Evolutionary conservation across 2,329 filamentous ascomycete species (phyloP), one percentile per base, ranked within the genome.

Genomic region (Xylariaceae sp.): DNA sequence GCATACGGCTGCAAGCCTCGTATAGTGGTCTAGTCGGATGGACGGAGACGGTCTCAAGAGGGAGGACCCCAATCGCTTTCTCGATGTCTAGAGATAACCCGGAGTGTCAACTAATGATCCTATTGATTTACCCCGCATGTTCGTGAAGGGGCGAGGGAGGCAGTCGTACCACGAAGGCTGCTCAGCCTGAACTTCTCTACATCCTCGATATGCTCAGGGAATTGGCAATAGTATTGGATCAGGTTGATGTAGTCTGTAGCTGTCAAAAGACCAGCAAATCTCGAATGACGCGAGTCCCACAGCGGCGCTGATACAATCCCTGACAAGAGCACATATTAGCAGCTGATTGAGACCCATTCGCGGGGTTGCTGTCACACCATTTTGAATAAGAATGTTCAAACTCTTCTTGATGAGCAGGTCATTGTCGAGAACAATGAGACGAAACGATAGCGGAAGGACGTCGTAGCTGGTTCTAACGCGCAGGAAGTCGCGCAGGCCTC

Each of bases 201-300:
- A 61, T 91, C 83, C 51, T 83, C 81, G 47, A 97, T 78, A 44
- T 90, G 86, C 52, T 95, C 88, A 2, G 91, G 93, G 55, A 93
- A 94, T 66, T 97, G 90, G 74, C 89, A 96, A 72, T 98, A 97
- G 68, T 98, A 98, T 64, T 97, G 91, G 31, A 98, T 95, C 43
- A 98, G 85, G 60, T 98, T 98, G 69, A 98, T 94, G 64, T 93
- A 98, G 68, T 98, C 93, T 47, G 89, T 95, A 49, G 89, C 93
- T 19, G 93, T 98, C 51, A 98, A 76, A 37, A 98, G 79, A 30
- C 93, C 93, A 31, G 91, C 93, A 65, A 97, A 98, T 28, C 86
- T 89, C 19, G 90, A 95, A 3, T 84, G 87, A 51, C 87, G 85
- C 19, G 91, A 96, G 65, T 98, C 90, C 93, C 93, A 98, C 51